Evolutionary conservation across 805 yeast species (phyloP), one percentile per base, ranked within the genome.

Genomic region (Cyberlindnera bimundalis): DNA sequence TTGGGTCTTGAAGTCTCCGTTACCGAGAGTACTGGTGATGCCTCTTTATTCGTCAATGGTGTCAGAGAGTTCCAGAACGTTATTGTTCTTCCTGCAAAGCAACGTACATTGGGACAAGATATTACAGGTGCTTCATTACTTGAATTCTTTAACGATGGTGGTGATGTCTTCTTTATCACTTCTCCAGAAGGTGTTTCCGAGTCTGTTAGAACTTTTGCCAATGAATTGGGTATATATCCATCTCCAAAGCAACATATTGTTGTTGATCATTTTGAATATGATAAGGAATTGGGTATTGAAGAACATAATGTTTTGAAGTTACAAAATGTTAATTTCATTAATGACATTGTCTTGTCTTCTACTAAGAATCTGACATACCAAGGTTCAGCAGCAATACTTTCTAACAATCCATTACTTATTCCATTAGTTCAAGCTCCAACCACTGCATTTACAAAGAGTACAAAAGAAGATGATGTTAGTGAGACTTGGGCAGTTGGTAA

Each of bases 171-270:
- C 14, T 75, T 81, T 12, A 67, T 87, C 12, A 73, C 83, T 0
- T 64, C 73, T 28, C 74, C 81, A 17, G 48, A 53, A 8, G 76
- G 74, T 14, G 55, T 71, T 13, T 77, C 82, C 29, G 86, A 84
- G 19, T 75, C 81, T 15, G 64, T 84, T 25, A 77, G 87, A 45
- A 66, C 74, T 3, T 81, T 84, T 53, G 73, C 87, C 49, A 77
- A 79, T 54, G 88, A 90, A 59, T 64, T 90, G 49, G 99, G 96
- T 24, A 80, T 93, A 37, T 76, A 70, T 54, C 85, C 96, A 43
- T 75, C 93, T 35, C 95, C 96, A 43, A 84, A 78, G 57, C 81
- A 78, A 37, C 79, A 76, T 59, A 61, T 67, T 39, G 65, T 83
- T 32, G 60, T 71, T 7, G 96, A 89, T 61, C 81, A 84, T 60